Base-by-base conservation (phyloP, 495 filamentous ascomycete species). In the Trichoderma orchidacearum region DNA sequence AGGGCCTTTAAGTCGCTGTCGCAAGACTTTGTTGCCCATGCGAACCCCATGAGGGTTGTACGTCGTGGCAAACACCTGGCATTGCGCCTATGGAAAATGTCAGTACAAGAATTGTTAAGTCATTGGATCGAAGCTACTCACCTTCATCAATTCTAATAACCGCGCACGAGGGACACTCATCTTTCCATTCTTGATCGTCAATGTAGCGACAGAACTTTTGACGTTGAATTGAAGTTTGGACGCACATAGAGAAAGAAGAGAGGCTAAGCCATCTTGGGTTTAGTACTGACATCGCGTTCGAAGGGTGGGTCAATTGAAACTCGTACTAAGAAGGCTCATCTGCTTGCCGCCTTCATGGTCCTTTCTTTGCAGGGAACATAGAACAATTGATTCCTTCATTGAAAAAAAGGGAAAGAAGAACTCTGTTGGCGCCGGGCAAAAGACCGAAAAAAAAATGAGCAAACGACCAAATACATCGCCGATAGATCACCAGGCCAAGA, bases 21-120 rank as follows among this genome's bases (percentile, higher is more conserved):
- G 85, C 36, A 98, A 75, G 62, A 96, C 75, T 65, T 90, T 91
- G 73, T 89, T 95, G 59, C 93, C 93, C 41, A 86, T 78, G 60
- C 93, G 86, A 56, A 85, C 67, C 58, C 83, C 71, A 28, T 85
- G 74, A 12, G 93, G 93, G 71, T 98, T 98, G 77, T 82, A 96
- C 50, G 87, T 95, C 27, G 84, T 84, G 51, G 81, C 83, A 77
- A 98, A 98, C 69, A 98, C 83, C 67, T 84, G 82, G 75, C 87
- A 94, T 83, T 89, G 89, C 61, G 81, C 80, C 92, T 96, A 56
- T 3, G 29, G 11, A 45, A 8, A 17, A n/a, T n/a, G n/a, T n/a
- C n/a, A n/a, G n/a, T n/a, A n/a, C n/a, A n/a, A n/a, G n/a, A n/a
- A n/a, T 12, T 29, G 30, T 38, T 32, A 55, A 28, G 12, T 3